Evolutionary conservation across 2,329 filamentous ascomycete species (phyloP), one percentile per base, ranked within the genome.

Genomic region (Periconia digitata): DNA sequence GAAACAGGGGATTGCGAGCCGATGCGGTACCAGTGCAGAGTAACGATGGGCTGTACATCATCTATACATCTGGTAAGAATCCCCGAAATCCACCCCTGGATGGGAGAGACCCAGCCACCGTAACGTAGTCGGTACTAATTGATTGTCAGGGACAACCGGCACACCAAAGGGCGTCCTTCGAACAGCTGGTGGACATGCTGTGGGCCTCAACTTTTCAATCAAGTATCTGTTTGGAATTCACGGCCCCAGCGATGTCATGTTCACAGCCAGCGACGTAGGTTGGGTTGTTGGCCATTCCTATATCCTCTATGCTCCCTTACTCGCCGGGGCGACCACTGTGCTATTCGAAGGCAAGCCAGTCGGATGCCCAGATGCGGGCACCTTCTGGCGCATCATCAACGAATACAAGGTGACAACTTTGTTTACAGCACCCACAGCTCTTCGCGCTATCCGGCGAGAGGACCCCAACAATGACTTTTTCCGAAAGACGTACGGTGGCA

Each of bases 271-370:
- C 13, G 92, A 97, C 64, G 92, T 96, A 47, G 92, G 92, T 24
- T 96, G 92, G 92, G 90, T 92, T 0, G 89, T 94, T 0, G 89
- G 89, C 2, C 66, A 70, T 29, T 69, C 66, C 6, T 96, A 94
- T 67, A 96, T 96, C 54, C 77, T 96, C 12, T 96, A 96, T 64
- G 92, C 84, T 3, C 92, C 92, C 12, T 81, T 97, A 6, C 81
- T 96, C 1, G 84, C 87, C 0, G 92, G 92, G 5, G 91, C 92
- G 2, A 86, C 91, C 1, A 95, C 90, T 0, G 83, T 96, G 1
- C 77, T 96, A 0, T 96, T 91, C 69, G 92, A 96, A 73, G 92
- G 92, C n/a, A 96, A 96, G 58, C 92, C 92, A 0, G 79, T 96
- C 12, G 91, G 91, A 4, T 96, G 91, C 0, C 92, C 92, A 0